Evolutionary conservation across 129 eudicot genomes (phyloP), one percentile per base, ranked within the genome.

Genomic region (Flaveria brownii): DNA sequence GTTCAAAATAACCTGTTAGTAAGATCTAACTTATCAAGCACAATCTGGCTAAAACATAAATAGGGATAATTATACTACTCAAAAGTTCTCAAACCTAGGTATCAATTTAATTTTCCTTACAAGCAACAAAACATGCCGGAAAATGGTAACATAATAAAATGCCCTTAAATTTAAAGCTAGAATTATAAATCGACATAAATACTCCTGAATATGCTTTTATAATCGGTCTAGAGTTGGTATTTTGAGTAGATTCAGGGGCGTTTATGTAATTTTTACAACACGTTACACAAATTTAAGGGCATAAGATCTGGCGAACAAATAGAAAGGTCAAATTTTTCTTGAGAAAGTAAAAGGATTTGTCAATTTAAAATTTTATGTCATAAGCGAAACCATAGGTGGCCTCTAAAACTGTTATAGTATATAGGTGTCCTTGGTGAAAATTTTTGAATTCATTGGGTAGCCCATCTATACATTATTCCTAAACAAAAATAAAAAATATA

Each of bases 1-100:
- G 80, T 94, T 74, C 77, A 89, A 75, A 41, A 94, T 91, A 82
- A 84, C 87, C 98, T 94, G 61, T 65, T 14, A 75, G 47, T n/a
- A 71, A 52, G 30, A 14, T 49, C n/a, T 16, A 17, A 7, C 16
- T 50, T 50, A 71, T 71, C 49, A 12, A 17, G 30, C 17, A 33
- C 36, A 33, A 54, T 72, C 76, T n/a, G 47, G 20, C 49, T 72
- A 6, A 33, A 72, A 17, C 43, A 33, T 10, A 11, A 16, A 56
- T 11, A 64, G 46, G 49, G 47, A 65, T 61, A 61, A 64, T 65
- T n/a, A 65, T 65, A 18, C 9, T 36, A 36, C 41, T 36, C 41
- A 36, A 33, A 33, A 36, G 41, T 36, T 36, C 41, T 36, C 41
- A 36, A 36, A 59, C 65, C 65, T 33, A 59, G 22, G 60, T 17